Evolutionary conservation across 2,329 filamentous ascomycete species (phyloP).

Genomic region (Aciculosporium take): DNA sequence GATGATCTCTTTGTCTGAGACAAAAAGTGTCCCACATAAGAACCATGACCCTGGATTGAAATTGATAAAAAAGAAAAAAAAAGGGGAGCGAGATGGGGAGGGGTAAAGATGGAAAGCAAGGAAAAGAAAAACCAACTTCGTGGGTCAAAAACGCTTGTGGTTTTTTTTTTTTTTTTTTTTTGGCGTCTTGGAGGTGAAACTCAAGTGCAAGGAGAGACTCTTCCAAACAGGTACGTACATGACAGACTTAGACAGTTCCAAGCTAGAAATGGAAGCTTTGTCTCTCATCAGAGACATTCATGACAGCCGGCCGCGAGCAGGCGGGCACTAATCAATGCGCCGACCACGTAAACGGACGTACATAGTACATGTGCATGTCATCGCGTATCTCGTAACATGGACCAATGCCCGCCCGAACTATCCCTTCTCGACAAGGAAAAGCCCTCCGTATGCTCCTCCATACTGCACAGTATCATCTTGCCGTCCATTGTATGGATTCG

Average conservation of each 20-base stretch:
- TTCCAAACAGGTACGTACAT: background rate
- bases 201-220: background rate
- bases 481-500: background rate
- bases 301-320: background rate
- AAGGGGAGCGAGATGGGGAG: background rate
- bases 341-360: background rate
- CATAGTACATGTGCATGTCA: background rate
- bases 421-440: background rate
- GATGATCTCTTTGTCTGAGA: constrained; percentile 1
- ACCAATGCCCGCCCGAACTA: background rate
- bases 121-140: background rate
- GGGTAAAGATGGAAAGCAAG: background rate
- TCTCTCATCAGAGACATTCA: background rate
- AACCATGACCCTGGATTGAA: background rate
- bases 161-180: no score
- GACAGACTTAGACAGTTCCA: no score
- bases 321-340: background rate
- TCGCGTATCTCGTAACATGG: background rate
- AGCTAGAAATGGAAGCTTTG: background rate
- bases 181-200: background rate
- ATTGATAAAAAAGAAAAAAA: background rate
- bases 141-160: background rate
- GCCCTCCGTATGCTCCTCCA: no score
- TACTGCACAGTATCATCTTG: no score
- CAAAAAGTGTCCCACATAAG: background rate